Evolutionary conservation across 306 rosid species (phyloP).

Genomic region (Malus sylvestris): DNA sequence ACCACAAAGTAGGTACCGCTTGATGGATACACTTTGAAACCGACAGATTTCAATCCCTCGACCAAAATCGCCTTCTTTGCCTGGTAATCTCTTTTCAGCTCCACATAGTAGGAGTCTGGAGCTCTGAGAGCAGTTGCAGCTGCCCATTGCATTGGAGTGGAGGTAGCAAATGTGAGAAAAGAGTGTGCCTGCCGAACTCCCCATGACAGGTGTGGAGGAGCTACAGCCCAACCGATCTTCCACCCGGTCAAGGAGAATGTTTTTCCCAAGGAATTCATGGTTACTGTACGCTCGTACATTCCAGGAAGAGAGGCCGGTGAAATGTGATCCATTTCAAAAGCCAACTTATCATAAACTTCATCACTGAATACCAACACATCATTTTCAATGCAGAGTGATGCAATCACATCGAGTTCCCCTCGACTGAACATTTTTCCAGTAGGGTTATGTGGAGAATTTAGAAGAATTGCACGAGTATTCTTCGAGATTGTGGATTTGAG

Average conservation of each 20-base stretch:
- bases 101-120: slow-evolving; percentile 71
- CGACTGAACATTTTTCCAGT: slow-evolving; percentile 81
- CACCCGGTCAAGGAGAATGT: slow-evolving; percentile 92
- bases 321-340: slow-evolving; percentile 90
- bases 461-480: slow-evolving; percentile 65
- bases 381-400: slow-evolving; percentile 82
- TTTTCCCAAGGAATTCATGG: slow-evolving; percentile 83
- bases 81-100: slow-evolving; percentile 64
- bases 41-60: slow-evolving; percentile 74
- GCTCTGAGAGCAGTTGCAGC: slow-evolving; percentile 86
- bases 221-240: slow-evolving; percentile 92
- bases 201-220: slow-evolving; percentile 77
- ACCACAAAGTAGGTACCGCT: slow-evolving; percentile 86
- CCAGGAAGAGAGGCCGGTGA: slow-evolving; percentile 79
- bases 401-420: slow-evolving; percentile 59
- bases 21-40: slow-evolving; percentile 80
- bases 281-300: slow-evolving; percentile 81
- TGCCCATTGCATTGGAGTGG: slow-evolving; percentile 89
- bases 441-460: slow-evolving; percentile 83
- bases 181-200: slow-evolving; percentile 74
- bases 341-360: slow-evolving; percentile 85
- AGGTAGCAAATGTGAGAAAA: slow-evolving; percentile 69
- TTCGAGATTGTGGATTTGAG: slow-evolving; percentile 58
- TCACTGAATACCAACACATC: slow-evolving; percentile 74
- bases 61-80: slow-evolving; percentile 76